A percentile compares a stretch with the other conserved stretches of the same genome.
Conservation (phyloP, 495 filamentous ascomycete genomes). For the Cairneyella variabilis region DNA sequence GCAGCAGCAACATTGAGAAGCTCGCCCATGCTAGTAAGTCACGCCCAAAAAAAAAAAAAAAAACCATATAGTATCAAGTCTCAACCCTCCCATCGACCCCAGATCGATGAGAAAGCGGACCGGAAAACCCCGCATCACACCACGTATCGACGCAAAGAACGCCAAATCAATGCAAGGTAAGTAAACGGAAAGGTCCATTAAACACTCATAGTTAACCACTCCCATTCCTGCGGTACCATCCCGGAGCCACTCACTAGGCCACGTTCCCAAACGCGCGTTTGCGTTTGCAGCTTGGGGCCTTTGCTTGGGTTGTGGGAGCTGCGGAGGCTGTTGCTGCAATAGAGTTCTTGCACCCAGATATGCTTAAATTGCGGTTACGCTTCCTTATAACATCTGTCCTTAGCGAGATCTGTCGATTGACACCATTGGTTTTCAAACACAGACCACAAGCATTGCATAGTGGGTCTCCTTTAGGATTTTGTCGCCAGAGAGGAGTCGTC, state of each 20-base stretch:
- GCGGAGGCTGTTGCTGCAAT: conserved; percentile 49
- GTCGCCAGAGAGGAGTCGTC: conserved; percentile 94
- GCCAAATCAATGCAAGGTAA: too few species aligned
- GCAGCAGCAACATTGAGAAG: too few species aligned
- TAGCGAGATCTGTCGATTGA: conserved; percentile 86
- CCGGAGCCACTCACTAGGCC: conserved; percentile 47
- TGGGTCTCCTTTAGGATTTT: conserved; percentile 95
- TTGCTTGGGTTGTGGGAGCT: conserved; percentile 17
- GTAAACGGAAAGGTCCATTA: too few species aligned
- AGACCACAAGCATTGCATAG: conserved; percentile 97
- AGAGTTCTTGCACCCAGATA: conserved; percentile 83
- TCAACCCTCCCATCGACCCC: too few species aligned
- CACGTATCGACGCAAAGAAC: too few species aligned
- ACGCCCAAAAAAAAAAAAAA: too few species aligned
- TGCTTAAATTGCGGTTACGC: conserved; percentile 87
- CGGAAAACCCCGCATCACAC: too few species aligned
- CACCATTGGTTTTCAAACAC: conserved; percentile 93
- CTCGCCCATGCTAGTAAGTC: too few species aligned
- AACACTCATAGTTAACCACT: conserved; percentile 93
- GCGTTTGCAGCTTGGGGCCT: conserved; percentile 40
- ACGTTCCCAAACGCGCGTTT: conserved; percentile 52
- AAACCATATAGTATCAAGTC: too few species aligned
- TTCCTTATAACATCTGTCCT: conserved; percentile 99
- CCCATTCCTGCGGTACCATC: conserved; percentile 86
- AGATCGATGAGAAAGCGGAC: too few species aligned